phyloP scores from a whole-genome alignment of 345 rosid species.

The Noccaea caerulescens region DNA sequence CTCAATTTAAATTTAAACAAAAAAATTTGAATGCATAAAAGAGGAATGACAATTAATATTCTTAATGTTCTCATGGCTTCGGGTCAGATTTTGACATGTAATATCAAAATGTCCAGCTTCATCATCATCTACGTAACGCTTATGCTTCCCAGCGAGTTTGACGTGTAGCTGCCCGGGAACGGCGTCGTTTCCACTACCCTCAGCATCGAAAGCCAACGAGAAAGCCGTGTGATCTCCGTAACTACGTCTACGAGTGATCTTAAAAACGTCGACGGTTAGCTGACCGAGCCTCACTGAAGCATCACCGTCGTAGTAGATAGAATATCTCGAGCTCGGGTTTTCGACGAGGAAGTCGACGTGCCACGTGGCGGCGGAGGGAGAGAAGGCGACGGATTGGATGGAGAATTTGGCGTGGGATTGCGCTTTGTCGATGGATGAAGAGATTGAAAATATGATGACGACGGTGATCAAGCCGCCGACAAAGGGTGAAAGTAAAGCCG shows the following conservation, averaged over 20 bases:
- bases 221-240: constrained; percentile 12
- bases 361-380: constrained; percentile 11
- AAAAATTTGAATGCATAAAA: background rate
- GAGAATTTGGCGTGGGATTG: constrained; percentile 20
- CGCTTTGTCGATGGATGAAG: background rate
- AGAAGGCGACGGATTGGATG: constrained; percentile 21
- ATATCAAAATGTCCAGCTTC: constrained; percentile 12
- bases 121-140: background rate
- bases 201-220: constrained; percentile 25
- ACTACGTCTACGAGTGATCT: background rate
- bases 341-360: constrained; percentile 19
- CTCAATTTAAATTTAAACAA: background rate
- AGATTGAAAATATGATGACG: background rate
- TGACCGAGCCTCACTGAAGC: constrained; percentile 17
- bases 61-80: constrained; percentile 21
- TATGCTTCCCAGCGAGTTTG: constrained; percentile 12
- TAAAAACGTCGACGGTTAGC: constrained; percentile 16
- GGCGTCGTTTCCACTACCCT: background rate
- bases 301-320: constrained; percentile 17
- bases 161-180: background rate
- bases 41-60: constrained; percentile 21
- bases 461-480: background rate
- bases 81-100: constrained; percentile 10
- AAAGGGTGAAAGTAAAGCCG: background rate
- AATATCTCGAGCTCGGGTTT: constrained; percentile 26